These are phyloP conservation scores for Nemania diffusa DNA, from an alignment of 2,329 filamentous ascomycete species.

Conservation along the genomic window DNA sequence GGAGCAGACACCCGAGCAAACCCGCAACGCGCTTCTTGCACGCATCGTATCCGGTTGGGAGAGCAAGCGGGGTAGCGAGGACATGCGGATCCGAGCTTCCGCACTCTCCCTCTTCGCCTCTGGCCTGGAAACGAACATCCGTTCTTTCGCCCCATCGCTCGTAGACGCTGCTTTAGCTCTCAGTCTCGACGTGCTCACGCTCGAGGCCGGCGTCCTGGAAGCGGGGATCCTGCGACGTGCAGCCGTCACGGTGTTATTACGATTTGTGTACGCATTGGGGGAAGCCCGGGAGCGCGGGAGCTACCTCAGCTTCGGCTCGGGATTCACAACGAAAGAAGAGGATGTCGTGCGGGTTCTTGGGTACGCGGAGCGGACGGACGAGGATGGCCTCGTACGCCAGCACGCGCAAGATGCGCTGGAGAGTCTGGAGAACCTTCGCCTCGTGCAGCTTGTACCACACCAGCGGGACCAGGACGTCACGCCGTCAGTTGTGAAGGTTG, in stretches of 20 bases:
- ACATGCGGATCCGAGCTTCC: conserved; percentile 75
- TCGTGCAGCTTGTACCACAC: conserved; percentile 61
- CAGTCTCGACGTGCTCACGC: conserved; percentile 68
- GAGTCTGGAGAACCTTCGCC: conserved; percentile 70
- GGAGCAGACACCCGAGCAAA: conserved; percentile 52
- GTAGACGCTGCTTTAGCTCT: conserved; percentile 70
- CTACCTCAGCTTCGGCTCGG: neutral
- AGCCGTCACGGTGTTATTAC: conserved; percentile 71
- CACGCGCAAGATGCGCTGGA: conserved; percentile 75
- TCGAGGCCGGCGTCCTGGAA: conserved; percentile 69
- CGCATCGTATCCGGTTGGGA: conserved; percentile 75
- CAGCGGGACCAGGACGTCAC: conserved; percentile 37
- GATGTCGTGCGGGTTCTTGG: conserved; percentile 71
- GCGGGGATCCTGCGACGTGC: conserved; percentile 74
- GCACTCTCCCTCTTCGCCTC: conserved; percentile 72
- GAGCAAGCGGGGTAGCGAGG: conserved; percentile 72
- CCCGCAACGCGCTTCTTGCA: conserved; percentile 61
- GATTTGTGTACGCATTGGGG: conserved; percentile 70
- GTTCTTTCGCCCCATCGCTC: conserved; percentile 63
- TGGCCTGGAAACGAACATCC: conserved; percentile 69
- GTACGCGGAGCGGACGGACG: conserved; percentile 74
- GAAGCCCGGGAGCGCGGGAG: conserved; percentile 53
- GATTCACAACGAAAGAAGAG: conserved; percentile 58
- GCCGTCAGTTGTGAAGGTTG: conserved; percentile 49
- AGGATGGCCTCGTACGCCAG: conserved; percentile 73